Evolutionary conservation across 1,284 basidiomycete genomes (phyloP).

Genomic region (Apiotrichum porosum): DNA sequence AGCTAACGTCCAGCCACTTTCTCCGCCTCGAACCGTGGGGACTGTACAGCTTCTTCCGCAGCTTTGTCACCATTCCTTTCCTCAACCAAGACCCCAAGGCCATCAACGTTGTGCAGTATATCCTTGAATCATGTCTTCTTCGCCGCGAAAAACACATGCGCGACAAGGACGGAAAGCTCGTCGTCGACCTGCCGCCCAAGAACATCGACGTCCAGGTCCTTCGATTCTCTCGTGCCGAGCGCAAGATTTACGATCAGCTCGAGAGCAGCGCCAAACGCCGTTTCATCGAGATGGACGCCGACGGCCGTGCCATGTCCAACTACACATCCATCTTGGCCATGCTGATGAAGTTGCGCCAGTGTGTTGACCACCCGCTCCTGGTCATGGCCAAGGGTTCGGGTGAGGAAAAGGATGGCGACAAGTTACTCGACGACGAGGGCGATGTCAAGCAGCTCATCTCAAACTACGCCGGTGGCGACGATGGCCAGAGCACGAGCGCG

Average conservation of each 20-base stretch:
- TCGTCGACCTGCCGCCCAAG: slow-evolving; percentile 85
- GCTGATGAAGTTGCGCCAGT: slow-evolving; percentile 84
- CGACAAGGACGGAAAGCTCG: slow-evolving; percentile 78
- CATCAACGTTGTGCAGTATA: slow-evolving; percentile 86
- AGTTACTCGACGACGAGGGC: slow-evolving; percentile 51
- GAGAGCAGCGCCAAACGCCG: slow-evolving; percentile 45
- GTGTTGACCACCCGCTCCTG: slow-evolving; percentile 76
- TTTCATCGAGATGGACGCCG: slow-evolving; percentile 70
- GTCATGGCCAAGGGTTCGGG: slow-evolving; percentile 55
- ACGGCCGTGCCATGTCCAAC: slow-evolving; percentile 72
- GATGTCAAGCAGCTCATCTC: slow-evolving; percentile 61
- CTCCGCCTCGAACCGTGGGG: slow-evolving; percentile 88
- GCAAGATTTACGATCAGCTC: slow-evolving; percentile 64
- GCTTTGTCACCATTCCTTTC: slow-evolving; percentile 85
- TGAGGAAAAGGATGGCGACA: slow-evolving; percentile 52
- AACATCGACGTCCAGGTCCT: slow-evolving; percentile 67
- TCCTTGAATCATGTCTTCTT: slow-evolving; percentile 79
- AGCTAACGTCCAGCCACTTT: slow-evolving; percentile 61
- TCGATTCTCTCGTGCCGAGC: slow-evolving; percentile 69
- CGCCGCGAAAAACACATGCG: slow-evolving; percentile 94
- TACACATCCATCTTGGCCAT: slow-evolving; percentile 86
- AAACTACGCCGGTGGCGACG: slow-evolving; percentile 55
- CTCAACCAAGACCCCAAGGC: slow-evolving; percentile 80
- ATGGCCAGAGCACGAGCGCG: slow-evolving; percentile 29
- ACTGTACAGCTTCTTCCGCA: slow-evolving; percentile 77